These are phyloP conservation scores for Syzygium oleosum DNA, from an alignment of 345 rosid species.

Conservation along the genomic window DNA sequence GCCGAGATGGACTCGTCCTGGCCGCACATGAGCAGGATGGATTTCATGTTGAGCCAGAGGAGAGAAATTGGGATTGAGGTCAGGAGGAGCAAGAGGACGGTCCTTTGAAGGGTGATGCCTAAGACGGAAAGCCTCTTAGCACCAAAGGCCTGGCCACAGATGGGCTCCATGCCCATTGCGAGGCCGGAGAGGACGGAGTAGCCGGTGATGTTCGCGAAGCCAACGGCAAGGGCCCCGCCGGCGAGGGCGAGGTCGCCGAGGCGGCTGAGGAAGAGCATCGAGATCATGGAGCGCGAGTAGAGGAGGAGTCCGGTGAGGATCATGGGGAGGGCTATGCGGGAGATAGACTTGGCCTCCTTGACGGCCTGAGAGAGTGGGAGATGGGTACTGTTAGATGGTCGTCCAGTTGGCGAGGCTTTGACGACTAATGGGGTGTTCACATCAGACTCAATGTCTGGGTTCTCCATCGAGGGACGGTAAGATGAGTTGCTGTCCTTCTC, in stretches of 20 bases:
- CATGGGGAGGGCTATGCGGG: conserved; percentile 33
- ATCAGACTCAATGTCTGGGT: neutral
- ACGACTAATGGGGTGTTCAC: neutral
- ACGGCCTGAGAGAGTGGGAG: conserved; percentile 7
- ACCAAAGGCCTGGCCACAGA: conserved; percentile 43
- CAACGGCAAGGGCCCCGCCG: conserved; percentile 37
- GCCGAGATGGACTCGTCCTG: conserved; percentile 26
- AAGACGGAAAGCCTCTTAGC: conserved; percentile 25
- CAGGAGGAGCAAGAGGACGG: conserved; percentile 27
- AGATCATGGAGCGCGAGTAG: conserved; percentile 43
- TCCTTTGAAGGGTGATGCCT: conserved; percentile 24
- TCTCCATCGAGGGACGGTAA: neutral
- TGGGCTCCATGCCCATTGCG: conserved; percentile 35
- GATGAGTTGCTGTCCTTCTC: neutral
- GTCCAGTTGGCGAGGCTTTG: neutral
- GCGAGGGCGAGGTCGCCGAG: conserved; percentile 35
- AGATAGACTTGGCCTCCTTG: conserved; percentile 21
- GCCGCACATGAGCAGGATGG: conserved; percentile 24
- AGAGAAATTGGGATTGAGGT: conserved; percentile 29
- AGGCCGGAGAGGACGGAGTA: conserved; percentile 18
- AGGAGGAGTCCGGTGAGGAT: conserved; percentile 30
- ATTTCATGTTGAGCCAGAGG: conserved; percentile 29
- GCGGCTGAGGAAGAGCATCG: conserved; percentile 47
- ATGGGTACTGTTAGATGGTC: neutral
- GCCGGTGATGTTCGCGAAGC: conserved; percentile 28